Evolutionary conservation across 306 rosid genomes (phyloP).

Genomic region (Hippophae rhamnoides): DNA sequence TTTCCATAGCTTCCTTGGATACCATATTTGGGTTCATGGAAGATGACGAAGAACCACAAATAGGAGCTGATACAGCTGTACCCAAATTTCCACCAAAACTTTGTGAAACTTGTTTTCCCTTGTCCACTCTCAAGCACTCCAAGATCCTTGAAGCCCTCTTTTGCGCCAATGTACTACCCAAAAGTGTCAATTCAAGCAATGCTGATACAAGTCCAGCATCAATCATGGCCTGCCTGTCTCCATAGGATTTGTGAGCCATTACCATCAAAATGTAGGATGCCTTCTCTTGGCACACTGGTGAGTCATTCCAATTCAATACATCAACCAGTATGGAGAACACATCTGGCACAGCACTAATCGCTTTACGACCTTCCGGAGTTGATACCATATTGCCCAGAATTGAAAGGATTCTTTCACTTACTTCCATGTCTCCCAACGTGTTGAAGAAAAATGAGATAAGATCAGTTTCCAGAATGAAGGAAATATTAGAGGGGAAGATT

Average conservation of each 20-base stretch:
- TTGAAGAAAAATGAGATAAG: conserved; percentile 47
- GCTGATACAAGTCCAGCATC: conserved; percentile 80
- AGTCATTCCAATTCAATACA: conserved; percentile 78
- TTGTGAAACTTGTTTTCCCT: conserved; percentile 67
- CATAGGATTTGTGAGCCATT: conserved; percentile 85
- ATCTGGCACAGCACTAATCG: conserved; percentile 40
- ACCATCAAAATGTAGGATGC: conserved; percentile 83
- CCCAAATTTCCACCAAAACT: conserved; percentile 42
- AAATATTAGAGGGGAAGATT: conserved; percentile 46
- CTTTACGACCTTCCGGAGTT: conserved; percentile 71
- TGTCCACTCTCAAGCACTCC: conserved; percentile 65
- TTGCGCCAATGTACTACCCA: conserved; percentile 83
- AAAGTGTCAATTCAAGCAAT: conserved; percentile 75
- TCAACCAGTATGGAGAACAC: conserved; percentile 52
- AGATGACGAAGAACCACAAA: conserved; percentile 54
- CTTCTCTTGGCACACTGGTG: conserved; percentile 86
- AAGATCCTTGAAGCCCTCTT: conserved; percentile 92
- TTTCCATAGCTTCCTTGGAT: conserved; percentile 37
- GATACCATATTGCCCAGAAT: conserved; percentile 64
- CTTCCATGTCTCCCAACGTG: conserved; percentile 69
- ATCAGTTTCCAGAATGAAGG: conserved; percentile 58
- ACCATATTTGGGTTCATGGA: conserved; percentile 32
- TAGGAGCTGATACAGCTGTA: conserved; percentile 66
- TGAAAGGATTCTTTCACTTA: conserved; percentile 67
- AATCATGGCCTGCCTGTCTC: conserved; percentile 75